Evolutionary conservation across 306 rosid genomes (phyloP), one percentile per base, ranked within the genome.

Genomic region (Quercus robur): DNA sequence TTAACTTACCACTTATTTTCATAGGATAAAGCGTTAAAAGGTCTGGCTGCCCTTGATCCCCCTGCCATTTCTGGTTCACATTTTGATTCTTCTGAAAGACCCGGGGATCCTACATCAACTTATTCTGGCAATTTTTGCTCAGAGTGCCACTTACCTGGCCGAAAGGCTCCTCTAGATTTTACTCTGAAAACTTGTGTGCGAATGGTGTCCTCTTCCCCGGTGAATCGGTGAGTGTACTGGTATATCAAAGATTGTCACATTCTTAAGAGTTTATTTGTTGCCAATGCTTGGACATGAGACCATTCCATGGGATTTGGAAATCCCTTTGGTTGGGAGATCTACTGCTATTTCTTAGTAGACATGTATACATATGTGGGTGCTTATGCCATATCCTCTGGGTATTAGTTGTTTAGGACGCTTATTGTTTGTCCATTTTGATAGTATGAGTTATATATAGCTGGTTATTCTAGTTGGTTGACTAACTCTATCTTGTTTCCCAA

Each of bases 11-110:
- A 71, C 80, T 44, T 28, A 62, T 59, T 77, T 75, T 83, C 25
- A 20, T 71, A 96, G 99, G 97, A 90, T 79, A 95, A 91, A 89
- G 97, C 97, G 5, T 83, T 93, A 82, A 93, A 84, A 80, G 97
- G 97, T 85, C 84, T 95, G 52, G 91, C 86, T 76, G 85, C 91
- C 57, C 70, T 41, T 61, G 89, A 89, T 66, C 69, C 78, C 46
- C 33, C 52, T 52, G 80, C 26, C 21, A 41, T 77, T 70, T 75
- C 78, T 81, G 93, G 88, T 75, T 79, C 78, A 46, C 77, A 86
- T 82, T 71, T 83, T 17, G 71, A 84, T 85, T 89, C 86, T 76
- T 78, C 85, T 62, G 78, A 82, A 78, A 85, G 80, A 83, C 26
- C 18, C 28, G 72, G 78, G 18, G 84, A 89, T 78, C 73, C 84